Evolutionary conservation across 1,284 basidiomycete species (phyloP), one percentile per base, ranked within the genome.

Genomic region (Phellopilus nigrolimitatus): DNA sequence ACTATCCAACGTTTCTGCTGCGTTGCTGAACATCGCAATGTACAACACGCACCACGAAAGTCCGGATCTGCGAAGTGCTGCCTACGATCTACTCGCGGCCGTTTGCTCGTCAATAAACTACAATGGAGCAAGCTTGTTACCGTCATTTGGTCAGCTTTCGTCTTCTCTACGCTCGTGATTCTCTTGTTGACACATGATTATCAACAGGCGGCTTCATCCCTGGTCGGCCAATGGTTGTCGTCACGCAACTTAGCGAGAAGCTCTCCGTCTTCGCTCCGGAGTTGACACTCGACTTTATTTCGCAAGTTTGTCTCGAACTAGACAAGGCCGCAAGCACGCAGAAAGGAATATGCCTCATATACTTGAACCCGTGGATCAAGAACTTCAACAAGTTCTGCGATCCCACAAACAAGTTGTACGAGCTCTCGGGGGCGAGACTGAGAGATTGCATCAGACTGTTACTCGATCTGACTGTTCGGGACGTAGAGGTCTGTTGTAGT

Each of bases 311-410:
- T 24, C 73, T 78, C 3, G 75, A 78, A 22, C 78, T 88, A 65
- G 76, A 80, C 51, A 80, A 80, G 62, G 60, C 68, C 3, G 65
- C 71, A 4, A 65, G 65, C 1, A 56, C 76, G 1, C 82, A 83
- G 51, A 80, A 84, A 49, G 78, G 88, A 24, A 78, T 78, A 48
- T 91, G 84, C 60, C 65, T 93, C 15, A 80, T 86, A 55, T 93
- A 92, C 61, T 76, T 94, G 70, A 79, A 77, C 39, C 90, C 92
- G 2, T 95, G 92, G 92, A 75, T 95, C 41, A 82, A 77, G 64
- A 93, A 94, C 61, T 70, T 95, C 2, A 72, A 79, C 1, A 64
- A 71, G 17, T 93, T 89, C 59, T 78, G 80, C 33, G 84, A 85
- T 59, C 84, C 90, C 1, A 79, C 80, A 1, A 76, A 75, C 56